phyloP scores from a whole-genome alignment of 495 filamentous ascomycete species.

The Pseudoneurospora amorphoporcata region DNA sequence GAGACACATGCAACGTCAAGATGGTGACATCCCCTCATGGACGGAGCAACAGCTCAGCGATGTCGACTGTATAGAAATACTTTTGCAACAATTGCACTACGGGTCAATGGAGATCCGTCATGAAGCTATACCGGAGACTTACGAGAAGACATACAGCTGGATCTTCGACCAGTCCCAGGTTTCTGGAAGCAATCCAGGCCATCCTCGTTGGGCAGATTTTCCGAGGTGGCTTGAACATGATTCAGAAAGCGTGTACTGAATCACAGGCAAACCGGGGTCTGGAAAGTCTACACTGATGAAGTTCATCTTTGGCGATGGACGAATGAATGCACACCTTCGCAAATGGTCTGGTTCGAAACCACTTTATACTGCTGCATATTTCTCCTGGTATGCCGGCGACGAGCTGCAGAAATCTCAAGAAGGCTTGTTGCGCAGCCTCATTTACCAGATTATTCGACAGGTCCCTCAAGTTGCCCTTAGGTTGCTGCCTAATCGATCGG shows the following conservation, averaged over 20 bases:
- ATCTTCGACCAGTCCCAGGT: background rate
- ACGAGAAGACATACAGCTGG: background rate
- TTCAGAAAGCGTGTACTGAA: background rate
- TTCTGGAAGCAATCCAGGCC: background rate
- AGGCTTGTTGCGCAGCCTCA: conserved; percentile 28
- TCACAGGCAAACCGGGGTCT: conserved; percentile 2
- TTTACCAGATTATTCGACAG: conserved; percentile 20
- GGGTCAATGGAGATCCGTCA: background rate
- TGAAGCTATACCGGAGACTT: background rate
- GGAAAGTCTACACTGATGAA: conserved; percentile 5
- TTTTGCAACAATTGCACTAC: background rate
- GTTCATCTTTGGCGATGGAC: background rate
- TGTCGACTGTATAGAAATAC: background rate
- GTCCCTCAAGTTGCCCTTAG: conserved; percentile 17
- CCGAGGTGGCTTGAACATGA: background rate
- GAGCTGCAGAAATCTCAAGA: conserved; percentile 27
- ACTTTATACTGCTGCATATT: conserved; percentile 21
- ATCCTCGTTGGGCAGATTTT: background rate
- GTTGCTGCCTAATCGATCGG: conserved; percentile 3
- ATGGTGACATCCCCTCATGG: background rate
- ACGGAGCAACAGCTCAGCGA: background rate
- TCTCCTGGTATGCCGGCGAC: conserved; percentile 30
- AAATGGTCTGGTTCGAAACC: background rate
- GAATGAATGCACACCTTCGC: background rate
- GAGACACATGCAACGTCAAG: background rate